Percentiles rank a stretch among this genome's conserved stretches.
phyloP scores from a whole-genome alignment of 441 rosid genomes.

The Gossypium trilobum region DNA sequence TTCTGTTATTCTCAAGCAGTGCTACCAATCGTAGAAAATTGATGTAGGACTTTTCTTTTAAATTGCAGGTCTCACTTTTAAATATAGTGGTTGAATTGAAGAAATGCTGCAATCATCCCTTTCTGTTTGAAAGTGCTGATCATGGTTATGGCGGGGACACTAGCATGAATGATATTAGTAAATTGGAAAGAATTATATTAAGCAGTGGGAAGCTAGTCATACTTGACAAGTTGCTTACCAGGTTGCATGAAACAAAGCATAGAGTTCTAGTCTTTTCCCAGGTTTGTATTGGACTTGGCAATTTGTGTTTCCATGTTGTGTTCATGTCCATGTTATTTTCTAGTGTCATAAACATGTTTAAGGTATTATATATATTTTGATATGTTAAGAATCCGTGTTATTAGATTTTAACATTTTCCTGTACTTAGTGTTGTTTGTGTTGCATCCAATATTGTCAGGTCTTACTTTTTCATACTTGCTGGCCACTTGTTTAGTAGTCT shows the following conservation, averaged over 20 bases:
- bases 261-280: conserved; percentile 96
- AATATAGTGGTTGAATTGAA: conserved; percentile 98
- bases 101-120: conserved; percentile 99
- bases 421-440: no score
- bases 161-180: conserved; percentile 54
- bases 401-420: background rate
- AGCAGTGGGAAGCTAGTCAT: conserved; percentile 98
- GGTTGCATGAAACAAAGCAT: conserved; percentile 91
- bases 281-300: conserved; percentile 40
- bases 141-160: conserved; percentile 95
- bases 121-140: conserved; percentile 98
- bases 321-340: background rate
- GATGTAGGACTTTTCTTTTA: conserved; percentile 15
- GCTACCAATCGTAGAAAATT: conserved; percentile 11
- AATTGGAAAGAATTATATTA: conserved; percentile 80
- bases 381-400: background rate
- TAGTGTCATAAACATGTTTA: background rate
- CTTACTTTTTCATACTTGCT: background rate
- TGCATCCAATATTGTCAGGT: background rate
- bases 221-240: conserved; percentile 89
- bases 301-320: background rate
- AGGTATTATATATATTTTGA: background rate
- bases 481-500: background rate
- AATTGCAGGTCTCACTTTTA: conserved; percentile 83
- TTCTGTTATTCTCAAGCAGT: conserved; percentile 1